Base-by-base conservation (phyloP, 257 asterid genomes). In the Penstemon davidsonii region DNA sequence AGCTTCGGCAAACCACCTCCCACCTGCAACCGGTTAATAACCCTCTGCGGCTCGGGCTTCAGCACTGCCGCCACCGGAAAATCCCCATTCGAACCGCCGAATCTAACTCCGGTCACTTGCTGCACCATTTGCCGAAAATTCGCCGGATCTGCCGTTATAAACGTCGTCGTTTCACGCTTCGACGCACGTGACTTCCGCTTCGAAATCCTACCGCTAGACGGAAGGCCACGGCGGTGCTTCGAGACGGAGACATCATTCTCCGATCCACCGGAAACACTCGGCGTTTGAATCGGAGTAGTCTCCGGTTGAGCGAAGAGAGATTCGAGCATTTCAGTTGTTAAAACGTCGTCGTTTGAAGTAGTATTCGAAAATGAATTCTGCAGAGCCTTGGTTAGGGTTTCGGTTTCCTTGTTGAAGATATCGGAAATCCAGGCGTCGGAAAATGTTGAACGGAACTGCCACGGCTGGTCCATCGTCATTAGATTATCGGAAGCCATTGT, bases 181-280 rank as follows among this genome's bases (percentile, higher is more conserved):
- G 92, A 76, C 55, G 96, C 89, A 13, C 97, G 85, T 25, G 95
- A 78, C 78, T 79, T 88, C 74, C 96, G 72, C 79, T 91, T 91
- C 4, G 80, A 13, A 6, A 79, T 83, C 76, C 83, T 88, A 37
- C 96, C 96, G 45, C 47, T 74, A 77, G 74, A 83, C 78, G 73
- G 79, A 39, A 62, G 51, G 33, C 33, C 33, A 25, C 33, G 33
- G 33, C 33, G 66, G 25, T 64, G 62, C 60, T 38, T 46, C 79
- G 66, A 55, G 3, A 60, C 78, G 6, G 76, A 70, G 0, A 74
- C 68, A 41, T 85, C 96, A 70, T 79, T 84, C 72, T 87, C 92
- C 6, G 95, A 88, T 0, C 89, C 84, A 1, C 90, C 88, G 25
- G 92, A 85, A 0, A 69, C 68, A 0, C 80, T 62, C 0, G 95